Evolutionary conservation across 164 flowering plant species (phyloP).

Genomic region (Liquidambar formosana): DNA sequence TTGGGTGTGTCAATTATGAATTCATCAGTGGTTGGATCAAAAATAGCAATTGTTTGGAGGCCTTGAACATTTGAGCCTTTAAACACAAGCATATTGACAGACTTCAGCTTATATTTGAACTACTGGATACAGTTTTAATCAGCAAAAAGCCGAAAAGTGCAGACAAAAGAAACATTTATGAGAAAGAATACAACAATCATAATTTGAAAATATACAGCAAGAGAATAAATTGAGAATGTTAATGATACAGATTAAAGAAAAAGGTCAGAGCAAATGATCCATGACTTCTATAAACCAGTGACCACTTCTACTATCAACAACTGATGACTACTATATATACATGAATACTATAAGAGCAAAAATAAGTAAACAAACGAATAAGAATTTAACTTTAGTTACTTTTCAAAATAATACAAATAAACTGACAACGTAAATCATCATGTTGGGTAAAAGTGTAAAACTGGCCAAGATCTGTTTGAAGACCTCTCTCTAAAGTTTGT

Average conservation of each 20-base stretch:
- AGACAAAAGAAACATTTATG: not conserved
- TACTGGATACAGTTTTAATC: not conserved
- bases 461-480: not conserved
- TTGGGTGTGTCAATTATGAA: constrained; percentile 87
- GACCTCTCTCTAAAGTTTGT: not conserved
- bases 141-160: not conserved
- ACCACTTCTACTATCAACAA: no score
- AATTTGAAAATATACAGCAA: not conserved
- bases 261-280: not conserved
- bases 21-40: constrained; percentile 79
- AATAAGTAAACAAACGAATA: not conserved
- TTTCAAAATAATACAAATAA: not conserved
- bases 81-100: constrained; percentile 14
- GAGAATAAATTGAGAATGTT: not conserved
- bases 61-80: constrained; percentile 99
- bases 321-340: no score
- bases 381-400: not conserved
- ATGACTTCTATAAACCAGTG: not conserved
- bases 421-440: not conserved
- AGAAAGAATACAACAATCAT: not conserved
- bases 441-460: not conserved
- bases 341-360: no score
- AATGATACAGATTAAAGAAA: not conserved
- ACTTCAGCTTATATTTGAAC: constrained; percentile 1
- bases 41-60: constrained; percentile 78